Evolutionary conservation across 352 stramenopile genomes (phyloP).

Genomic region (Thalassiosira livingstoniorum): DNA sequence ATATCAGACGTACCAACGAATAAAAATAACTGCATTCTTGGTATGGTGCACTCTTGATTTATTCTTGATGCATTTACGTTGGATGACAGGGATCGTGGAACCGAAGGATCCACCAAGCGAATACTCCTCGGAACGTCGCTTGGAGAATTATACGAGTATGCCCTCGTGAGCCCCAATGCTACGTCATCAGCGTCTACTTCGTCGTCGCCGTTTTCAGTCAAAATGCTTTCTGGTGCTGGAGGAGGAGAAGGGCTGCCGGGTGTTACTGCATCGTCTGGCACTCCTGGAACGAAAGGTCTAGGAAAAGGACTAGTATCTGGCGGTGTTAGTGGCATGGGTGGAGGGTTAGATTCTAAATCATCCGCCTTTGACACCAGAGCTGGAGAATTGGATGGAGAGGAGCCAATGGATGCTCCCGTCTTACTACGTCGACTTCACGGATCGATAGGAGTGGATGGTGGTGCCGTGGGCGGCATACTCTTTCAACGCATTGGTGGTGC

Average conservation of each 20-base stretch:
- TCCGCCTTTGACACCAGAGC: slow-evolving; percentile 59
- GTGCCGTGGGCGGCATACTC: slow-evolving; percentile 71
- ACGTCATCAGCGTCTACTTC: slow-evolving; percentile 14
- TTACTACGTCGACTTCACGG: slow-evolving; percentile 52
- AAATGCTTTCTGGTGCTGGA: no score
- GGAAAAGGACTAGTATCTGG: no score
- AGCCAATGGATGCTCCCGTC: slow-evolving; percentile 51
- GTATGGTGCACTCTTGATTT: no score
- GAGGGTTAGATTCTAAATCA: slow-evolving; percentile 37
- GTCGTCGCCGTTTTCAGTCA: slow-evolving; percentile 31
- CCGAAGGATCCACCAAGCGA: slow-evolving; percentile 79
- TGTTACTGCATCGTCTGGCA: neutral
- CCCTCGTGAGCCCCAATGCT: slow-evolving; percentile 49
- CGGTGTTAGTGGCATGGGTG: neutral
- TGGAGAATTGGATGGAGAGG: slow-evolving; percentile 48
- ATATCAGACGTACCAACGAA: no score
- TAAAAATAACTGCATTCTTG: no score
- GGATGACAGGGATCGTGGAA: slow-evolving; percentile 75
- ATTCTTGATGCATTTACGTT: no score
- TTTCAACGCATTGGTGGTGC: slow-evolving; percentile 67
- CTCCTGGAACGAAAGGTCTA: no score
- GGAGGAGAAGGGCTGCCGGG: no score
- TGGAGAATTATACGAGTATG: slow-evolving; percentile 84
- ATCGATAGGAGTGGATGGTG: slow-evolving; percentile 30
- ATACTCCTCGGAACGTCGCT: slow-evolving; percentile 80